Evolutionary conservation across 192 early-diverging fungal genomes (phyloP), one percentile per base, ranked within the genome.

Genomic region (Endogone sp.): DNA sequence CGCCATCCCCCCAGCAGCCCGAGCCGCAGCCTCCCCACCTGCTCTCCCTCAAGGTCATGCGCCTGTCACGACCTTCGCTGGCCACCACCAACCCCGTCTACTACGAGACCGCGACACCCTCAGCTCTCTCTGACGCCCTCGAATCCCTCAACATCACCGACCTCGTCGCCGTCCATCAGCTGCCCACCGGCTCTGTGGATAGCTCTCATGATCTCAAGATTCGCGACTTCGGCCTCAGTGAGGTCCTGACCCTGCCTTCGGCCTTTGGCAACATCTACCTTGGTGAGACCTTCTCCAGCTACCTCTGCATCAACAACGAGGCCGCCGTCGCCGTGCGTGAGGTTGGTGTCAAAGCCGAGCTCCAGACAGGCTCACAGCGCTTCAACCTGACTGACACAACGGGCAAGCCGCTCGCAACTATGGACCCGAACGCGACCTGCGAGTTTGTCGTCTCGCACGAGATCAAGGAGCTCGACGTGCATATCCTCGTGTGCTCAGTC

Each of bases 211-310:
- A 56, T 6, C 54, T 71, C n/a, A 74, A 77, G 56, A 86, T 86
- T 61, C 80, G 85, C 8, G 83, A 88, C 37, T 86, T 88, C 61
- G 85, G 83, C 22, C 72, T 93, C 25, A 79, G 82, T 3, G 88
- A 92, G 65, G 75, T 92, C 16, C 80, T 95, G 58, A 77, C 85
- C n/a, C 82, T 97, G 66, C 95, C 95, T 21, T 76, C 89, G 4
- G 80, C 91, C 13, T 96, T 97, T 79, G 95, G 95, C 8, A 91
- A 91, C 56, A 96, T 98, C 31, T 97, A 96, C 71, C 84, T 98
- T 23, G 96, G 96, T 8, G 96, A 98, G 78, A 95, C 91, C 0
- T 97, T 98, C 71, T 79, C 81, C 13, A 87, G 89, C 20, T 93
- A 95, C 70, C 73, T 98, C 44, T 93, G 91, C 70, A 79, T 96